Conservation (phyloP, 768 basidiomycete species). For the Cystobasidium ongulense region DNA sequence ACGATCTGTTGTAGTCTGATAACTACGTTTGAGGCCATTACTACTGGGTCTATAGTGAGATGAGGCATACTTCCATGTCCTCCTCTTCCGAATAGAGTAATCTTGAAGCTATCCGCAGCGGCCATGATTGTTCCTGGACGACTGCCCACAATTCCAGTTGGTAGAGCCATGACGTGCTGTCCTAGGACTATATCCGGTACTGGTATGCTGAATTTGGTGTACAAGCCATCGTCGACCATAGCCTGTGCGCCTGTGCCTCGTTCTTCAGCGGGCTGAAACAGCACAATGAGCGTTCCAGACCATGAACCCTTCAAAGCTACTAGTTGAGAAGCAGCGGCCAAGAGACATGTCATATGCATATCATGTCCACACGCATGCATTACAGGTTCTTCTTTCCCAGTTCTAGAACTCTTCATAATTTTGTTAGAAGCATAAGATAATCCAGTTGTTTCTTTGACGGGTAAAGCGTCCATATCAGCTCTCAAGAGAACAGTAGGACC, state of each 20-base stretch:
- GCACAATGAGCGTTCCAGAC: conserved; percentile 7
- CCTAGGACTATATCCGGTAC: background rate
- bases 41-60: background rate
- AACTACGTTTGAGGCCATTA: conserved; percentile 5
- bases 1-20: background rate
- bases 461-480: conserved; percentile 13
- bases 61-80: conserved; percentile 8
- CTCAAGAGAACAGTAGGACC: background rate
- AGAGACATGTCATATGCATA: conserved; percentile 13
- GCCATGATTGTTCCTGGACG: conserved; percentile 1
- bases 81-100: background rate
- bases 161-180: conserved; percentile 1
- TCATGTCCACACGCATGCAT: conserved; percentile 21
- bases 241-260: conserved; percentile 4
- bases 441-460: conserved; percentile 5
- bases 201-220: background rate
- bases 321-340: conserved; percentile 3
- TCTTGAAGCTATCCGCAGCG: conserved; percentile 4
- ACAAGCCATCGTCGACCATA: conserved; percentile 14
- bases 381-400: background rate
- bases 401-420: background rate
- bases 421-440: background rate
- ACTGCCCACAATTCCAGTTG: background rate
- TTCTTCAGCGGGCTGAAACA: conserved; percentile 12
- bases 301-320: background rate